A percentile compares a stretch with the other conserved stretches of the same genome.
phyloP scores from a whole-genome alignment of 306 rosid species.

The Dryas drummondii region DNA sequence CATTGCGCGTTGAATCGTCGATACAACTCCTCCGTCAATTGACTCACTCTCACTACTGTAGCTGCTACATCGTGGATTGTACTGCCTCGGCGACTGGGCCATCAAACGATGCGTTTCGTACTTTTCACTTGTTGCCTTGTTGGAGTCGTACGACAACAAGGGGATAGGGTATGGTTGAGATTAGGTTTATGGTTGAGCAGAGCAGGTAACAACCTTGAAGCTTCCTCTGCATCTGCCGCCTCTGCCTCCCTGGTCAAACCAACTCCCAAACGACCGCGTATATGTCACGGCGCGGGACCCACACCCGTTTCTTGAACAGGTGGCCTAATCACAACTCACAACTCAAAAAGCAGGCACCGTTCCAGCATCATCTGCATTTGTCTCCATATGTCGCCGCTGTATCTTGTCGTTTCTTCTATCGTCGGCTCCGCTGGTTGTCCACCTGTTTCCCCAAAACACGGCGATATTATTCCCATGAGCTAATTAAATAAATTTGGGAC shows the following conservation, averaged over 20 bases:
- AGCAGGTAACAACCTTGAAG: neutral
- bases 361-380: neutral
- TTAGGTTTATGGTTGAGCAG: neutral
- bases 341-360: neutral
- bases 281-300: neutral
- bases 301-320: neutral
- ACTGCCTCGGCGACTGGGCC: neutral
- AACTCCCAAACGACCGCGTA: neutral
- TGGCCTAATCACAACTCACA: too few relatives aligned
- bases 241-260: conserved; percentile 8
- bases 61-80: neutral
- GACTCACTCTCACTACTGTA: neutral
- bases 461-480: too few relatives aligned
- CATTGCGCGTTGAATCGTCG: neutral
- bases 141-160: too few relatives aligned
- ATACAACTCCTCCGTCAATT: neutral
- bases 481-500: too few relatives aligned
- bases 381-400: neutral
- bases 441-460: too few relatives aligned
- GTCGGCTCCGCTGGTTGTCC: neutral
- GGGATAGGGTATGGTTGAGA: neutral
- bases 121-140: too few relatives aligned
- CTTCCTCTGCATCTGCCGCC: neutral
- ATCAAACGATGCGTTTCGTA: neutral
- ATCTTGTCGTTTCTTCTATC: neutral